These are phyloP conservation scores for Malassezia brasiliensis DNA, from an alignment of 1,284 basidiomycete genomes.

Conservation along the genomic window DNA sequence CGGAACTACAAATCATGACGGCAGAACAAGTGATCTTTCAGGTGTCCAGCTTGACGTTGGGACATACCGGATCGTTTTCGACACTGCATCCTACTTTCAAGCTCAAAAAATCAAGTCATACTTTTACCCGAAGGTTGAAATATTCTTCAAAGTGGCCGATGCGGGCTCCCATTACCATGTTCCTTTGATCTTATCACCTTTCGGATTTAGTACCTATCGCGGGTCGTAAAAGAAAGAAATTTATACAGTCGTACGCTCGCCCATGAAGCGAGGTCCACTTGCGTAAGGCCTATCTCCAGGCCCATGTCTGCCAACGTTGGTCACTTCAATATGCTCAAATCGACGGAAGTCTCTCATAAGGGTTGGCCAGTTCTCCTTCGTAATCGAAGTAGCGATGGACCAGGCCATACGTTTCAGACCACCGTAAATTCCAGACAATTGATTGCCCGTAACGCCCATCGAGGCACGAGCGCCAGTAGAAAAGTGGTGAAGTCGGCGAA, in stretches of 20 bases:
- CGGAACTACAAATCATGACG: neutral
- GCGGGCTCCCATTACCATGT: conserved; percentile 4
- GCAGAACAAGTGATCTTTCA: neutral
- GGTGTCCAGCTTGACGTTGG: neutral
- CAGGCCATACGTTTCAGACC: conserved; percentile 11
- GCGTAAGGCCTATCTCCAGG: neutral
- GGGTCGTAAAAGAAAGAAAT: neutral
- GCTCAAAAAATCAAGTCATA: neutral
- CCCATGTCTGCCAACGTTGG: neutral
- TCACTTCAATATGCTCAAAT: conserved; percentile 7
- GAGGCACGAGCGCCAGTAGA: conserved; percentile 9
- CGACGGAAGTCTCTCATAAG: conserved; percentile 10
- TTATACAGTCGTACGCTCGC: neutral
- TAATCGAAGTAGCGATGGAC: conserved; percentile 13
- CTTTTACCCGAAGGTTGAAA: neutral
- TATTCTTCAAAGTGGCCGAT: neutral
- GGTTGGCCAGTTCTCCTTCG: conserved; percentile 7
- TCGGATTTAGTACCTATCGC: conserved; percentile 12
- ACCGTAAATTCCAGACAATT: conserved; percentile 11
- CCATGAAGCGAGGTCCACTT: neutral
- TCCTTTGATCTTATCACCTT: conserved; percentile 10
- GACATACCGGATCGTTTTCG: neutral
- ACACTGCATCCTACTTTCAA: neutral
- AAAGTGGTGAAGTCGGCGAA: conserved; percentile 7
- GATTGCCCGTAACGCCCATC: conserved; percentile 12